Evolutionary conservation across 768 basidiomycete genomes (phyloP).

Genomic region (Cantharellus anzutake): DNA sequence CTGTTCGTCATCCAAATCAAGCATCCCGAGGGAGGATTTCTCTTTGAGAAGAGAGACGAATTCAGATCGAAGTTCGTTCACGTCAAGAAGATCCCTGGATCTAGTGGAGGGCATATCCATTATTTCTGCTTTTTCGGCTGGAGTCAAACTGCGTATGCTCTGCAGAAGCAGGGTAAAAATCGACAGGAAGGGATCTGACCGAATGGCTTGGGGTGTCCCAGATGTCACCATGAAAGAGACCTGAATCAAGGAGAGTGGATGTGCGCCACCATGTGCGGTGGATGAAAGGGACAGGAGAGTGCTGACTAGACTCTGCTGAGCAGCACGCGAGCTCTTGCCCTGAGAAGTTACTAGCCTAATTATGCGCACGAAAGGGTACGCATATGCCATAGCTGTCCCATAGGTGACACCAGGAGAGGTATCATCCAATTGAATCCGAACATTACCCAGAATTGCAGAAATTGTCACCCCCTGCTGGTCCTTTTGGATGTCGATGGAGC

Average conservation of each 20-base stretch:
- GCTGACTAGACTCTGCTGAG: no score
- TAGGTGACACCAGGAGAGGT: background rate
- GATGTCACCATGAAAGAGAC: conserved; percentile 69
- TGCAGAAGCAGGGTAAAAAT: background rate
- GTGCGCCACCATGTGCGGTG: background rate
- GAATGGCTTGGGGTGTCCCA: conserved; percentile 45
- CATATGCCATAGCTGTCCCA: background rate
- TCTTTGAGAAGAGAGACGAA: background rate
- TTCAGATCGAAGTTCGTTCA: background rate
- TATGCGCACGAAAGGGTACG: background rate
- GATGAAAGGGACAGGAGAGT: background rate
- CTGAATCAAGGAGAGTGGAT: conserved; percentile 30
- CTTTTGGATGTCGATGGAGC: background rate
- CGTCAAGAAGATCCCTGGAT: no score
- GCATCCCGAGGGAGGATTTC: background rate
- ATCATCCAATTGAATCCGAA: background rate
- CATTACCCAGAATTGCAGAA: background rate
- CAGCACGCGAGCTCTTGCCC: background rate
- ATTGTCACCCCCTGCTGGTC: background rate
- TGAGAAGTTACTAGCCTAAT: background rate
- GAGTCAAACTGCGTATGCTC: background rate
- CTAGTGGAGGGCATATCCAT: no score
- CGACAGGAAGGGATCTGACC: conserved; percentile 18
- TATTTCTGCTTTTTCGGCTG: no score
- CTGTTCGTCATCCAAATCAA: background rate